Conservation (phyloP, 257 asterid species). For the Rehmannia glutinosa region DNA sequence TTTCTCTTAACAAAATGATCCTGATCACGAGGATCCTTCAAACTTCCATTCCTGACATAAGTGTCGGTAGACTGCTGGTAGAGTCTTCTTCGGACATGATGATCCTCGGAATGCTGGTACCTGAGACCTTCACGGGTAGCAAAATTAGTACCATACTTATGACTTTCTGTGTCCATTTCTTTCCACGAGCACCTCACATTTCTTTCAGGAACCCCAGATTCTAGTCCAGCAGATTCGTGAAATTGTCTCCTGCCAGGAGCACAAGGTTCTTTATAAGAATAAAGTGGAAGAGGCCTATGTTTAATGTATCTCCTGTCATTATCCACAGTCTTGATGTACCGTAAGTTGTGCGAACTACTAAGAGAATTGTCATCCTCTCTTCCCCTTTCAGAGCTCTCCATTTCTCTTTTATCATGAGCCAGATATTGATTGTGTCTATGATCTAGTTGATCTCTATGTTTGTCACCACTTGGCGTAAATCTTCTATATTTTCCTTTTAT, state of each 20-base stretch:
- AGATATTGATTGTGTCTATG: slow-evolving; percentile 23
- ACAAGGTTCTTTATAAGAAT: too few species aligned
- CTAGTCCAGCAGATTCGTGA: too few species aligned
- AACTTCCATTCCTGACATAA: slow-evolving; percentile 8
- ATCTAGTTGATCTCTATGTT: slow-evolving; percentile 22
- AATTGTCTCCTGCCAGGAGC: too few species aligned
- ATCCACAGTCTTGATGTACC: slow-evolving; percentile 21
- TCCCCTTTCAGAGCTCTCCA: slow-evolving; percentile 27
- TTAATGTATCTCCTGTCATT: slow-evolving; percentile 24
- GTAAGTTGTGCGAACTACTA: slow-evolving; percentile 14
- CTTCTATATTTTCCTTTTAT: slow-evolving; percentile 27
- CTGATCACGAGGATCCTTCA: slow-evolving; percentile 19
- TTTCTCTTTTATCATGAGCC: slow-evolving; percentile 30
- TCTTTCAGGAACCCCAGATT: slow-evolving; percentile 19
- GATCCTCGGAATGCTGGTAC: slow-evolving; percentile 22
- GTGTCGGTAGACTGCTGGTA: slow-evolving; percentile 17
- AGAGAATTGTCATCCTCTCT: slow-evolving; percentile 21
- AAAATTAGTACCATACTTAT: slow-evolving; percentile 15
- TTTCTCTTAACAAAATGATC: slow-evolving; percentile 30
- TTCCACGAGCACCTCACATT: slow-evolving; percentile 21
- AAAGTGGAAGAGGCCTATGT: slow-evolving; percentile 18
- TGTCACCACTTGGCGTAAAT: slow-evolving; percentile 10
- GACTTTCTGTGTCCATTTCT: slow-evolving; percentile 26
- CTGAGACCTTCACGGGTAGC: slow-evolving; percentile 14
- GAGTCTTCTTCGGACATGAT: slow-evolving; percentile 23